phyloP scores from a whole-genome alignment of 2,329 filamentous ascomycete species.

The Didymosphaeria variabile region DNA sequence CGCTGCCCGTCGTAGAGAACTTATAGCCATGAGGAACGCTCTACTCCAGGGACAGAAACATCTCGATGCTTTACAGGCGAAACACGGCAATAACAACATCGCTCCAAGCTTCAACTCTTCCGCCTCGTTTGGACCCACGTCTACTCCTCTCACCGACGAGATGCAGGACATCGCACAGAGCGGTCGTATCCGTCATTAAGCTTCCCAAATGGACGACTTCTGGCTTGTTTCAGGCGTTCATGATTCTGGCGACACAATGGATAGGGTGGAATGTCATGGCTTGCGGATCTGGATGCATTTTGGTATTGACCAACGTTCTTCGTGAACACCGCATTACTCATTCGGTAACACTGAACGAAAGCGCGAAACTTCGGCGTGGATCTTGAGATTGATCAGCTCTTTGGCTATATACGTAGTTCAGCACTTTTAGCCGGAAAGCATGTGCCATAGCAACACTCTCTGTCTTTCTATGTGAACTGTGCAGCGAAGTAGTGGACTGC shows the following conservation, averaged over 20 bases:
- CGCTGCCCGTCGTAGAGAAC: slow-evolving; percentile 21
- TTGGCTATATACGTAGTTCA: not conserved
- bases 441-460: not conserved
- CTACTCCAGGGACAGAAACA: slow-evolving; percentile 25
- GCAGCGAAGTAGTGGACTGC: not conserved
- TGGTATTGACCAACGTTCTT: not conserved
- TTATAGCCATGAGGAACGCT: slow-evolving; percentile 20
- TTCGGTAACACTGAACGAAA: not conserved
- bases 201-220: not conserved
- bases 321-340: not conserved
- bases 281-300: not conserved
- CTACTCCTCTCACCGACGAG: slow-evolving; percentile 16
- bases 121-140: slow-evolving; percentile 2
- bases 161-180: slow-evolving; percentile 17
- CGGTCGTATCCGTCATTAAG: not conserved
- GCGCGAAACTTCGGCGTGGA: not conserved
- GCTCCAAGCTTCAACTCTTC: not conserved
- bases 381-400: not conserved
- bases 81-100: slow-evolving; percentile 20
- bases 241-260: not conserved
- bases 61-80: slow-evolving; percentile 25
- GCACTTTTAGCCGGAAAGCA: not conserved
- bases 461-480: not conserved
- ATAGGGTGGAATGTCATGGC: not conserved
- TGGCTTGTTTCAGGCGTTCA: not conserved